These are phyloP conservation scores for Fusarium humuli DNA, from an alignment of 2,329 filamentous ascomycete genomes.

Conservation along the genomic window DNA sequence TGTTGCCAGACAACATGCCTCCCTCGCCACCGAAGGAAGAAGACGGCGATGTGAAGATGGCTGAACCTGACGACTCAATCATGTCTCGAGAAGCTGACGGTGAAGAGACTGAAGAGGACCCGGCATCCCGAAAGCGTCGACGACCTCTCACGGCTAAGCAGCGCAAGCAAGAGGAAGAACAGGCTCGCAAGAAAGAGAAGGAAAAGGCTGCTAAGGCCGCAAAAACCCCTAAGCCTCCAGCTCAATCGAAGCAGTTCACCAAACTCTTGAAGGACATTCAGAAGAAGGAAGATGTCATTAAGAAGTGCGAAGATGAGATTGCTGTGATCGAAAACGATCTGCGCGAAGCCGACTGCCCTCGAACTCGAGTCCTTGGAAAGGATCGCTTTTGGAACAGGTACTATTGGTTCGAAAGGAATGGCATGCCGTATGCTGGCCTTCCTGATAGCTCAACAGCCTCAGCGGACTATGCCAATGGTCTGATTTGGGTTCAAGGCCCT, in stretches of 20 bases:
- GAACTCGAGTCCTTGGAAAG: constrained; percentile 89
- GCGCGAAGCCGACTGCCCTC: constrained; percentile 91
- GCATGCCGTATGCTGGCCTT: constrained; percentile 93
- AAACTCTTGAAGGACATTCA: constrained; percentile 90
- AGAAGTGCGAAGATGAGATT: constrained; percentile 86
- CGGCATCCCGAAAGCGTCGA: constrained; percentile 63
- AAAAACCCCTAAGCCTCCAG: constrained; percentile 73
- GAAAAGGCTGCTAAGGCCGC: constrained; percentile 73
- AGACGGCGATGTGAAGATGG: constrained; percentile 71
- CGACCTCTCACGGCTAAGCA: constrained; percentile 72
- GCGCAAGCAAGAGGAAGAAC: constrained; percentile 81
- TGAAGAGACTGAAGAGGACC: constrained; percentile 81
- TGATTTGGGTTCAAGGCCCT: constrained; percentile 96
- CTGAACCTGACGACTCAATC: constrained; percentile 71
- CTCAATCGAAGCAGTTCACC: constrained; percentile 88
- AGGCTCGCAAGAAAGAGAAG: constrained; percentile 68
- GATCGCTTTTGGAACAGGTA: constrained; percentile 99
- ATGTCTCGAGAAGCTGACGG: constrained; percentile 69
- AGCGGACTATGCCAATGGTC: constrained; percentile 91
- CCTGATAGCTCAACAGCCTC: constrained; percentile 88
- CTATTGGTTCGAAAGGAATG: constrained; percentile 99
- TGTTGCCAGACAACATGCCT: constrained; percentile 78
- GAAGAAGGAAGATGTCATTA: constrained; percentile 83
- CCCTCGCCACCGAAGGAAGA: constrained; percentile 69
- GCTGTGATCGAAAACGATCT: constrained; percentile 89